Conservation (phyloP, 148 eudicot genomes). For the Drosera capensis region DNA sequence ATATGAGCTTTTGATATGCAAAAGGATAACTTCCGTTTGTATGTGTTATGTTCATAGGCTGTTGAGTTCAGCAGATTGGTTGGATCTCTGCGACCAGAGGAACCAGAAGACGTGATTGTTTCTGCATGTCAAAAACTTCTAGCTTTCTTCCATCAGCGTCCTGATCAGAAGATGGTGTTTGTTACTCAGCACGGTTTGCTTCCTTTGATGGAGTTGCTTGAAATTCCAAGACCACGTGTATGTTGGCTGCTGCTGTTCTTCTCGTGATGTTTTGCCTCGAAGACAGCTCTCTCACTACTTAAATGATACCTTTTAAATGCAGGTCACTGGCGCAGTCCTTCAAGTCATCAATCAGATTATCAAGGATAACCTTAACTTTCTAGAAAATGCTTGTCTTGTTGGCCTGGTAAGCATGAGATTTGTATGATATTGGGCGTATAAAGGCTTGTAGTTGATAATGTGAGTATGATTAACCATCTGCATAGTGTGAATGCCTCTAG, state of each 20-base stretch:
- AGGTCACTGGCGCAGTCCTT: slow-evolving; percentile 83
- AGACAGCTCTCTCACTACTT: background rate
- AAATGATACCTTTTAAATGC: too few species aligned
- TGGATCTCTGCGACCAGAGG: slow-evolving; percentile 73
- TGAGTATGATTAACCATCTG: too few species aligned
- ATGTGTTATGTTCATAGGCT: slow-evolving; percentile 47
- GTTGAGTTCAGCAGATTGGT: slow-evolving; percentile 88
- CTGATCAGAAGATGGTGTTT: slow-evolving; percentile 82
- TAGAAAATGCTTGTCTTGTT: slow-evolving; percentile 95
- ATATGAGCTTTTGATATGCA: background rate
- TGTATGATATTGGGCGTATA: background rate
- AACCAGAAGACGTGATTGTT: slow-evolving; percentile 81
- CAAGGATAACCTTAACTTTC: slow-evolving; percentile 74
- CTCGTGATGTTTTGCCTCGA: background rate
- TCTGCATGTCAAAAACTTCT: slow-evolving; percentile 84
- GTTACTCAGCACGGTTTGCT: slow-evolving; percentile 89
- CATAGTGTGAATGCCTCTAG: too few species aligned
- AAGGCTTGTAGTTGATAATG: background rate
- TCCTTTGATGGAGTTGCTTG: slow-evolving; percentile 89
- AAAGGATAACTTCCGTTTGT: background rate
- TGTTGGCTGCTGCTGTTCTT: slow-evolving; percentile 17
- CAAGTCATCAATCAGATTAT: slow-evolving; percentile 85
- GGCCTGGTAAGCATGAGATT: slow-evolving; percentile 64
- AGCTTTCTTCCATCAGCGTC: slow-evolving; percentile 70
- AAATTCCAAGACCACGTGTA: slow-evolving; percentile 77